Percentiles rank a stretch among this genome's conserved stretches.
Evolutionary conservation across 192 early-diverging fungal genomes (phyloP).

Genomic region (Coemansia sp.): DNA sequence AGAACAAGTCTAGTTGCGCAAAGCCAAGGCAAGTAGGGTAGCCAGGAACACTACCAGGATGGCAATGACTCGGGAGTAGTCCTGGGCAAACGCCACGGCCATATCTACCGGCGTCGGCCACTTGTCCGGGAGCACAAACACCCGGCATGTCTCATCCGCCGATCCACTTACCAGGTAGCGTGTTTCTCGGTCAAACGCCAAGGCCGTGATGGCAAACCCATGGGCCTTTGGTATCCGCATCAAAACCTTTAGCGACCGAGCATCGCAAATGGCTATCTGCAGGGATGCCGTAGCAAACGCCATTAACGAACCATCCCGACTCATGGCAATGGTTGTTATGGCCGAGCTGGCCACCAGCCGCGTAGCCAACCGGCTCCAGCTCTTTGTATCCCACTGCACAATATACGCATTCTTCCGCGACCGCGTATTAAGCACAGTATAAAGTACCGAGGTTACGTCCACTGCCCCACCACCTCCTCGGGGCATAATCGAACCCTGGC

Average conservation of each 20-base stretch:
- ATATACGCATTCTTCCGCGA: slow-evolving; percentile 41
- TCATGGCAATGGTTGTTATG: slow-evolving; percentile 44
- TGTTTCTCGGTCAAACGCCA: slow-evolving; percentile 67
- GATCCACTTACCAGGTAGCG: slow-evolving; percentile 70
- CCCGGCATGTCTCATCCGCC: slow-evolving; percentile 68
- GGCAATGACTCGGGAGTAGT: slow-evolving; percentile 19
- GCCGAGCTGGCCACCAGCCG: slow-evolving; percentile 22
- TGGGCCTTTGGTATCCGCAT: slow-evolving; percentile 65
- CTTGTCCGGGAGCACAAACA: slow-evolving; percentile 52
- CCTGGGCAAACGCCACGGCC: slow-evolving; percentile 1
- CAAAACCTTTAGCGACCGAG: slow-evolving; percentile 55
- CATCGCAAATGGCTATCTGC: slow-evolving; percentile 59
- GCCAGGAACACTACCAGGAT: background rate
- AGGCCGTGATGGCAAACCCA: slow-evolving; percentile 67
- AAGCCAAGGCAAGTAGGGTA: background rate
- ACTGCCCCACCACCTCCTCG: too few relatives aligned
- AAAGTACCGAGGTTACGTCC: slow-evolving; percentile 16
- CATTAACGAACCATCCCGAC: slow-evolving; percentile 62
- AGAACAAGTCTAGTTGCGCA: too few relatives aligned
- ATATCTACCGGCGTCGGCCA: slow-evolving; percentile 33
- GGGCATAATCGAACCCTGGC: background rate
- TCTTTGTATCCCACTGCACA: slow-evolving; percentile 24
- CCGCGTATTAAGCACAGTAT: slow-evolving; percentile 44
- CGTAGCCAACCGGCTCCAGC: slow-evolving; percentile 20
- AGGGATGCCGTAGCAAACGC: slow-evolving; percentile 71